Base-by-base conservation (phyloP, 139 green algal genomes). In the Coelastrella sp. region DNA sequence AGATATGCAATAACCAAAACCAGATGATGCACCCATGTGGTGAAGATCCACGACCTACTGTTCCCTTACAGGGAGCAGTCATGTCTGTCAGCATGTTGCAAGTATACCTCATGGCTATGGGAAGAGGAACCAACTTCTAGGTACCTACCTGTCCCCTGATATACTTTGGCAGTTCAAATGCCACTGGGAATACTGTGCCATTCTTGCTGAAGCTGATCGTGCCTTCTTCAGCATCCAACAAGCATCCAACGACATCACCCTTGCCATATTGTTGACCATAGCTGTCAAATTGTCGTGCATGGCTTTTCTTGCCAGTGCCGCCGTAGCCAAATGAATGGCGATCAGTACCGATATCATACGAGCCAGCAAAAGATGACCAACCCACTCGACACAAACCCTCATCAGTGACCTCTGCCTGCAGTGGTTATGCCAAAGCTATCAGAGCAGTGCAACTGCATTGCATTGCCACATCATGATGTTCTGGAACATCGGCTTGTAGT, bases 331-430 rank as follows among this genome's bases (percentile, higher is more conserved):
- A 74, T 25, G 87, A 83, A 9, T 84, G 83, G 50, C 60, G 79
- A 79, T 96, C 92, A 0, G 87, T 95, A 34, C 94, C 94, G 27
- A 97, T 82, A 13, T 97, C 93, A 25, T 94, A 78, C 1, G 72
- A 72, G 23, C 91, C 90, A 1, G 85, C 86, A 21, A 67, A n/a
- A 2, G 88, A 90, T 30, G 91, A 87, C 92, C 93, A 98, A 2
- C 95, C 95, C 27, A 96, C 83, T 8, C 94, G 87, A 66, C 88
- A 93, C 15, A 98, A 88, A 0, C 94, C 95, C 64, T 96, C 93
- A 84, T 96, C 92, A 11, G 48, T 76, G 8, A 95, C 89, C 8
- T 80, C 90, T 5, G 88, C 91, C 75, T 90, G 83, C 37, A 62
- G n/a, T n/a, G n/a, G n/a, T n/a, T n/a, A n/a, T n/a, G n/a, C n/a